A percentile compares a stretch with the other conserved stretches of the same genome.
Conservation (phyloP, 192 early-diverging fungal genomes). For the Gigaspora rosea region DNA sequence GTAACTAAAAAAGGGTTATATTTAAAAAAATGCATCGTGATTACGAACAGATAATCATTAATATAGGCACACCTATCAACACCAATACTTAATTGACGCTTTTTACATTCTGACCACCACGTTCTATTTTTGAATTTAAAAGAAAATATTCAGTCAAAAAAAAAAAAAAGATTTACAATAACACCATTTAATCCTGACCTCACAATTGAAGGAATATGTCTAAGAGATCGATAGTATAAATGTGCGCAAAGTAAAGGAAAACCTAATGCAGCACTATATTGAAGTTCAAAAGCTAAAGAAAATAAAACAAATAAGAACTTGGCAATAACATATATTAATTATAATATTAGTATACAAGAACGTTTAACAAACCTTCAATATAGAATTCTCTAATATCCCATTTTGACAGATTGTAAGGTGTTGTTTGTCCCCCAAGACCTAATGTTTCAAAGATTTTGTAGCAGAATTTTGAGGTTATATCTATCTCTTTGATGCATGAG, state of each 20-base stretch:
- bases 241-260: constrained; percentile 73
- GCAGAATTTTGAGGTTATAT: constrained; percentile 56
- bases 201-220: constrained; percentile 68
- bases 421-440: constrained; percentile 44
- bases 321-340: not conserved
- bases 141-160: not conserved
- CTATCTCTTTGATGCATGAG: constrained; percentile 55
- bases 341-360: not conserved
- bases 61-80: constrained; percentile 59
- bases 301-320: constrained; percentile 5
- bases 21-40: not conserved
- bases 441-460: constrained; percentile 65
- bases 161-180: not conserved
- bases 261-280: constrained; percentile 45
- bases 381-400: constrained; percentile 72
- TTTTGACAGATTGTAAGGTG: constrained; percentile 64
- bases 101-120: constrained; percentile 84
- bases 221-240: constrained; percentile 66
- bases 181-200: constrained; percentile 33
- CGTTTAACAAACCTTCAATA: constrained; percentile 51
- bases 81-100: constrained; percentile 69
- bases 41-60: not conserved
- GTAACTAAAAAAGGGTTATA: constrained; percentile 43
- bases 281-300: constrained; percentile 46
- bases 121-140: constrained; percentile 30